Evolutionary conservation across 768 basidiomycete species (phyloP).

Genomic region (Leccinum ochraceum): DNA sequence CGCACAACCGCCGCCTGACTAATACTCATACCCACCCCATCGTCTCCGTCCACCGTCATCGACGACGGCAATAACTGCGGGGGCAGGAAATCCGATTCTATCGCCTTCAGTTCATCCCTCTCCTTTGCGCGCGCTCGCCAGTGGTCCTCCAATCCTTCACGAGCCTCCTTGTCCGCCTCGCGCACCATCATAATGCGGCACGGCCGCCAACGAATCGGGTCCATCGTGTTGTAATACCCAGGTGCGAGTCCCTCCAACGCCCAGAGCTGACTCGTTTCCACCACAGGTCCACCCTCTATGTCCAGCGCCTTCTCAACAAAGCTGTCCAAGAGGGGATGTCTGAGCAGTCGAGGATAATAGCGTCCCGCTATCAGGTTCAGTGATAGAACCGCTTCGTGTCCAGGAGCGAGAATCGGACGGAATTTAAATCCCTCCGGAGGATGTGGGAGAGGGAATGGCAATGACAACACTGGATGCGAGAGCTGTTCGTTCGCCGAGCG

Average conservation of each 20-base stretch:
- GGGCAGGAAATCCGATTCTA: slow-evolving; percentile 18
- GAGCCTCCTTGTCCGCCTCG: slow-evolving; percentile 57
- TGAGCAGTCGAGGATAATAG: slow-evolving; percentile 74
- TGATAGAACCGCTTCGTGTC: slow-evolving; percentile 64
- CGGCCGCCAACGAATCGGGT: slow-evolving; percentile 59
- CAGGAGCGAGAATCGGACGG: slow-evolving; percentile 61
- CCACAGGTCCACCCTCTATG: slow-evolving; percentile 38
- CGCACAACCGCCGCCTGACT: background rate
- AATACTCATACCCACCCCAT: slow-evolving; percentile 1
- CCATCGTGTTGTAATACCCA: slow-evolving; percentile 68
- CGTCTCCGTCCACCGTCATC: slow-evolving; percentile 5
- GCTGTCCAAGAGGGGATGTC: slow-evolving; percentile 58
- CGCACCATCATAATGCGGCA: slow-evolving; percentile 57
- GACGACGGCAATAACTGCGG: slow-evolving; percentile 10
- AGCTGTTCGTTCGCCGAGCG: slow-evolving; percentile 33
- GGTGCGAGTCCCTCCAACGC: slow-evolving; percentile 70
- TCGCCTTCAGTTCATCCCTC: slow-evolving; percentile 26
- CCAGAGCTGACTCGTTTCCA: slow-evolving; percentile 56
- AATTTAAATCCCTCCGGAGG: slow-evolving; percentile 72
- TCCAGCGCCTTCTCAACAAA: slow-evolving; percentile 42
- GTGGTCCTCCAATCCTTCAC: slow-evolving; percentile 42
- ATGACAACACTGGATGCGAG: slow-evolving; percentile 37
- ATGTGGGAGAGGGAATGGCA: slow-evolving; percentile 50
- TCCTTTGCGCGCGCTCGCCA: slow-evolving; percentile 34
- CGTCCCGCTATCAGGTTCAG: slow-evolving; percentile 74